Base-by-base conservation (phyloP, 495 filamentous ascomycete genomes). In the Emericellopsis terricola region DNA sequence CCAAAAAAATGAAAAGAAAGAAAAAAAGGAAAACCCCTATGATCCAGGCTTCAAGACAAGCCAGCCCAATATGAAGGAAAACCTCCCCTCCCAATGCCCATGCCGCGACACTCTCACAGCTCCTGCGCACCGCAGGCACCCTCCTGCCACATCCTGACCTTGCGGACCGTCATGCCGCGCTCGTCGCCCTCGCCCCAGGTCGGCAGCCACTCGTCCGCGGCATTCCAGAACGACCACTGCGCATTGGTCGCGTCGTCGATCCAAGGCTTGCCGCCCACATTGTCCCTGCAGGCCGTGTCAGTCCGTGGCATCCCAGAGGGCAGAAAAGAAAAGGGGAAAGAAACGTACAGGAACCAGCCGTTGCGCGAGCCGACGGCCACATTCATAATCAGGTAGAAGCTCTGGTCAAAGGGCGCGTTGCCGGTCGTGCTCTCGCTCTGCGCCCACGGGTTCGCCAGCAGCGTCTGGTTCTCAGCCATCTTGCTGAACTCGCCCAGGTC, bases 381-480 rank as follows among this genome's bases (percentile, higher is more conserved):
- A 38, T 78, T 76, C 33, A 80, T 48, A 32, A 80, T 70, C 23
- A 80, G 58, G 39, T 74, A 78, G 49, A 80, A 80, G 9, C 62
- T 50, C 37, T 77, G 60, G 42, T 80, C 74, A 44, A 80, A 80
- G 1, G 74, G 74, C 3, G 73, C 69, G 34, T 62, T 60, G 6
- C 52, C 41, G 7, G 34, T 42, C 14, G 31, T 35, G 8, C 24
- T 31, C 4, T 28, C 31, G 3, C 38, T 29, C 4, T 31, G 33
- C 26, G 34, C 26, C 36, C 49, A 48, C 19, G 30, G 49, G 57
- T 72, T 39, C 51, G 53, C 19, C 51, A 60, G 67, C 67, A 76
- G 30, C 3, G 72, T 70, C 18, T 63, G 59, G 30, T 77, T 76
- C 37, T 47, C 44, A 37, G 64, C 62, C 8, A 65, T 53, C 4